These are phyloP conservation scores for Entoloma clypeatum DNA, from an alignment of 1,284 basidiomycete genomes.

Conservation along the genomic window DNA sequence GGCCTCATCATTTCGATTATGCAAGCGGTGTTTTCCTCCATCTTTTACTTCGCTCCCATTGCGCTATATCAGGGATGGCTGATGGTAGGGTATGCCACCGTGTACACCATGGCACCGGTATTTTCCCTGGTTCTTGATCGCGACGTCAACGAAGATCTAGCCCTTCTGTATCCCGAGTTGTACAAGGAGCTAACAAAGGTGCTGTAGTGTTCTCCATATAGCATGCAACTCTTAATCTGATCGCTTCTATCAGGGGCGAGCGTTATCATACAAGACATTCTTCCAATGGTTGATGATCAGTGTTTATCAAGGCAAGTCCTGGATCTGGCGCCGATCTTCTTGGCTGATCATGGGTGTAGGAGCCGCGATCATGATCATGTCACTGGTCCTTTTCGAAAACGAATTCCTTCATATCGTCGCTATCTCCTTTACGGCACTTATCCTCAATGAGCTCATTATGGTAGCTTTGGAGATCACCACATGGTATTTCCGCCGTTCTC, in stretches of 20 bases:
- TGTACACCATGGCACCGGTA: constrained; percentile 98
- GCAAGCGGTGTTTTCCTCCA: constrained; percentile 94
- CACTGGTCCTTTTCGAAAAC: constrained; percentile 92
- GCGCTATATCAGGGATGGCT: constrained; percentile 98
- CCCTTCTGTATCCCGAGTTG: constrained; percentile 93
- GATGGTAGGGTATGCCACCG: constrained; percentile 96
- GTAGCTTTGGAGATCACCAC: constrained; percentile 97
- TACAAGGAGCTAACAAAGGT: constrained; percentile 98
- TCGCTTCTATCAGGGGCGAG: constrained; percentile 64
- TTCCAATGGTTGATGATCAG: constrained; percentile 98
- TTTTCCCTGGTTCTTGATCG: constrained; percentile 95
- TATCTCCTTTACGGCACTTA: constrained; percentile 95
- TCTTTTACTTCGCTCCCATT: constrained; percentile 99
- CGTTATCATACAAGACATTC: constrained; percentile 94
- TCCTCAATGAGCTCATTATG: constrained; percentile 99
- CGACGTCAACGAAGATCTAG: constrained; percentile 95
- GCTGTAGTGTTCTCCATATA: constrained; percentile 15
- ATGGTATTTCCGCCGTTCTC: constrained; percentile 54
- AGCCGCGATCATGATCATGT: constrained; percentile 98
- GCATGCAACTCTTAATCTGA: background rate
- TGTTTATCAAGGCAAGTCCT: constrained; percentile 87
- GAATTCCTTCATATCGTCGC: constrained; percentile 98
- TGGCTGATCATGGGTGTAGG: constrained; percentile 42
- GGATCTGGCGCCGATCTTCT: background rate
- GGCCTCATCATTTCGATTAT: constrained; percentile 98